Conservation (phyloP, 1,284 basidiomycete species). For the Rhodotorula glutinis region DNA sequence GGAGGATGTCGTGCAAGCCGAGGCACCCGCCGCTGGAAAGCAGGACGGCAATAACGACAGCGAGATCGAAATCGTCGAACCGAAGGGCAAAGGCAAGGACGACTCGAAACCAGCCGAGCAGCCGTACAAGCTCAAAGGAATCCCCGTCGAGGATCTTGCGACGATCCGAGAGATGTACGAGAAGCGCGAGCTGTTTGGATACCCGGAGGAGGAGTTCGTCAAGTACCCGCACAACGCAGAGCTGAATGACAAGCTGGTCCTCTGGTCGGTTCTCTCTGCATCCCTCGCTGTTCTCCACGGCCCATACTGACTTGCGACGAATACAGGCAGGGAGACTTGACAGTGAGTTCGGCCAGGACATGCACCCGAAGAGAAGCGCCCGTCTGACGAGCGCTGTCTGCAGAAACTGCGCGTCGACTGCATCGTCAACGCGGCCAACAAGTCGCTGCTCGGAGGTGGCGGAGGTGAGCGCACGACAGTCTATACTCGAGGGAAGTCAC, state of each 20-base stretch:
- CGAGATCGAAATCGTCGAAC: too few species aligned
- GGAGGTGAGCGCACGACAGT: constrained; percentile 56
- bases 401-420: constrained; percentile 62
- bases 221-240: constrained; percentile 9
- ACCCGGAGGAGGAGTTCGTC: constrained; percentile 3
- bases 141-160: constrained; percentile 2
- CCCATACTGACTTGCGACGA: not conserved
- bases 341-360: constrained; percentile 47
- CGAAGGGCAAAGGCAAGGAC: too few species aligned
- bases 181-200: not conserved
- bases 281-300: not conserved
- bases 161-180: constrained; percentile 16
- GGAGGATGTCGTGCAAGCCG: too few species aligned
- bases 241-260: constrained; percentile 35
- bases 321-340: constrained; percentile 71
- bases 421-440: constrained; percentile 70
- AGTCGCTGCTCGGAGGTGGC: constrained; percentile 61
- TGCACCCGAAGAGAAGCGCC: too few species aligned
- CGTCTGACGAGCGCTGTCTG: not conserved
- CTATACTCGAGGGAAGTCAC: not conserved
- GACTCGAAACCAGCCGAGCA: not conserved
- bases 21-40: too few species aligned
- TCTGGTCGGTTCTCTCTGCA: constrained; percentile 32
- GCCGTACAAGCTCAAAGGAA: not conserved
- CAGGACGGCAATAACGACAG: too few species aligned